A percentile compares a stretch with the other conserved stretches of the same genome.
phyloP scores from a whole-genome alignment of 2,329 filamentous ascomycete genomes.

The Aspergillus fischeri region DNA sequence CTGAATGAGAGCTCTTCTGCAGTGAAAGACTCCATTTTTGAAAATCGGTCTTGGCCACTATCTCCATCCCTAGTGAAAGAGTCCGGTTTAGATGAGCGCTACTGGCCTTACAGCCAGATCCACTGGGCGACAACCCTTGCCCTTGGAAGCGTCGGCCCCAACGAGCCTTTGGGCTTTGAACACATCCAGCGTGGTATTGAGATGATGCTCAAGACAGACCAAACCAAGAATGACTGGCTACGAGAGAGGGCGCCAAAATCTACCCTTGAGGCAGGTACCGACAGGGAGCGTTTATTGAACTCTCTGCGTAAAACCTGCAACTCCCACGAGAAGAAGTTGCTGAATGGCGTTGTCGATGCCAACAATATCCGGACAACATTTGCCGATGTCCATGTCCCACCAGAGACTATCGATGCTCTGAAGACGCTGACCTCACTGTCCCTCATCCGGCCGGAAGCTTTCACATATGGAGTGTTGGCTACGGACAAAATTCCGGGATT shows the following conservation, averaged over 20 bases:
- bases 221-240: slow-evolving; percentile 35
- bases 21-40: slow-evolving; percentile 32
- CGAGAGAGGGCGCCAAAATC: slow-evolving; percentile 30
- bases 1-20: slow-evolving; percentile 29
- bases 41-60: slow-evolving; percentile 27
- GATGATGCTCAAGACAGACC: slow-evolving; percentile 40
- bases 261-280: slow-evolving; percentile 29
- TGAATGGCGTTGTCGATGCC: slow-evolving; percentile 77
- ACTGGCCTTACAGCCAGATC: slow-evolving; percentile 58
- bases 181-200: slow-evolving; percentile 34
- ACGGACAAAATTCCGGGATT: slow-evolving; percentile 88
- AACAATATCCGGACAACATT: slow-evolving; percentile 83
- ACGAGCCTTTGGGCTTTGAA: slow-evolving; percentile 38
- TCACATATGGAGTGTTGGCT: slow-evolving; percentile 87
- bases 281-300: slow-evolving; percentile 42
- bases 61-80: slow-evolving; percentile 25
- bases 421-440: slow-evolving; percentile 86
- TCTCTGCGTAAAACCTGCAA: slow-evolving; percentile 58
- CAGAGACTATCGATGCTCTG: slow-evolving; percentile 79
- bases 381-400: slow-evolving; percentile 74
- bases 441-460: slow-evolving; percentile 85
- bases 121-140: slow-evolving; percentile 56
- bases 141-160: slow-evolving; percentile 45
- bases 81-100: slow-evolving; percentile 46
- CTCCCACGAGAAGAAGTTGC: slow-evolving; percentile 75